These are phyloP conservation scores for Tetradesmus lagerheimii DNA, from an alignment of 139 green algal species.

Conservation along the genomic window DNA sequence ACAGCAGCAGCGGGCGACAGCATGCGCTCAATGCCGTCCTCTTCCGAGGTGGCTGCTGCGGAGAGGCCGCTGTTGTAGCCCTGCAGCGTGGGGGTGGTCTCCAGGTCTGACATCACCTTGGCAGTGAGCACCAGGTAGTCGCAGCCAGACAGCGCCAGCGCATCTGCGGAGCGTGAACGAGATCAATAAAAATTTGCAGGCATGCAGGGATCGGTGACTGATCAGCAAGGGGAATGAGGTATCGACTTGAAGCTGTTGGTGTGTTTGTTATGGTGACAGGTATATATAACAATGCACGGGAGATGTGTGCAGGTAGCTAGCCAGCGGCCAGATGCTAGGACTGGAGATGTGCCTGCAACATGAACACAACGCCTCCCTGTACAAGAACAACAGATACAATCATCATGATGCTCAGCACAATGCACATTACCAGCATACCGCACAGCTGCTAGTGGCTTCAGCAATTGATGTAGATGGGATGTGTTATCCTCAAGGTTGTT, in stretches of 20 bases:
- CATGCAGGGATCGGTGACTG: neutral
- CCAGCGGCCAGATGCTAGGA: too few species aligned
- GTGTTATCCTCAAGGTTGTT: neutral
- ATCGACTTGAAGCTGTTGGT: too few species aligned
- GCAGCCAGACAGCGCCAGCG: constrained; percentile 77
- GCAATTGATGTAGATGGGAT: neutral
- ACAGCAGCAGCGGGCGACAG: constrained; percentile 22
- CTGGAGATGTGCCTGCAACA: too few species aligned
- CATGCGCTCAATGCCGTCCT: constrained; percentile 42
- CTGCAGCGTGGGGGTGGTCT: constrained; percentile 59
- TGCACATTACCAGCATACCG: too few species aligned
- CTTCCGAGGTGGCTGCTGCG: neutral
- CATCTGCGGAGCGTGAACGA: constrained; percentile 59
- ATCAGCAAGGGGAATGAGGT: too few species aligned
- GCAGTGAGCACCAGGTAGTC: constrained; percentile 82
- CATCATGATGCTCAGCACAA: too few species aligned
- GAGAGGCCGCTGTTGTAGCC: constrained; percentile 80
- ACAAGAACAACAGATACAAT: too few species aligned
- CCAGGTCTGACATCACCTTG: constrained; percentile 67
- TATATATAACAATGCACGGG: too few species aligned
- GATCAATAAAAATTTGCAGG: neutral
- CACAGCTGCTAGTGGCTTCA: neutral
- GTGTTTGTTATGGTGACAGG: too few species aligned
- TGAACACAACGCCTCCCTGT: too few species aligned
- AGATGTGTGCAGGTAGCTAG: too few species aligned